Evolutionary conservation across 164 flowering plant species (phyloP).

Genomic region (Umbellularia californica): DNA sequence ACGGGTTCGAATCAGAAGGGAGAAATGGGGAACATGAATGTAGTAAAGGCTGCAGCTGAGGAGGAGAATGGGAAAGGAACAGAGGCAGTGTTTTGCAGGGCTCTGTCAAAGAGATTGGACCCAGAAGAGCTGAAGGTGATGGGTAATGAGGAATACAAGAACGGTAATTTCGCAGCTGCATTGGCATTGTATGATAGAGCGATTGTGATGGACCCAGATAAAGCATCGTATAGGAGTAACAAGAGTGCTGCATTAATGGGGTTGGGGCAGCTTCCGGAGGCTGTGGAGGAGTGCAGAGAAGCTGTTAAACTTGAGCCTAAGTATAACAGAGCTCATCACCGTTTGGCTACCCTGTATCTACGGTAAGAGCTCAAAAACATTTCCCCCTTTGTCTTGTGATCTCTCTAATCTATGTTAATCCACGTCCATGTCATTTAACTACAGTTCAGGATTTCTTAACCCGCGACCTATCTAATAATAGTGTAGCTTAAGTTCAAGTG

Average conservation of each 20-base stretch:
- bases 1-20: slow-evolving; percentile 3
- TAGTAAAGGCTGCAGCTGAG: slow-evolving; percentile 32
- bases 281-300: slow-evolving; percentile 55
- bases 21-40: slow-evolving; percentile 31
- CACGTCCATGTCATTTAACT: slow-evolving; percentile 13
- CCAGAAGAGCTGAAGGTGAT: slow-evolving; percentile 57
- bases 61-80: slow-evolving; percentile 14
- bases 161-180: slow-evolving; percentile 68
- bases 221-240: slow-evolving; percentile 61
- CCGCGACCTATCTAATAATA: neutral
- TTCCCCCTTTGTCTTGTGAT: no score
- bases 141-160: slow-evolving; percentile 76
- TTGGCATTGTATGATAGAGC: slow-evolving; percentile 64
- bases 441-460: neutral
- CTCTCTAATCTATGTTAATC: slow-evolving; percentile 2
- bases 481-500: no score
- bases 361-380: slow-evolving; percentile 31
- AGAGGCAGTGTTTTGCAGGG: slow-evolving; percentile 38
- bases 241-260: slow-evolving; percentile 68
- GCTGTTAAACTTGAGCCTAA: slow-evolving; percentile 65
- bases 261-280: slow-evolving; percentile 66
- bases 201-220: slow-evolving; percentile 50
- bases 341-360: slow-evolving; percentile 67
- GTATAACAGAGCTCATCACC: slow-evolving; percentile 68
- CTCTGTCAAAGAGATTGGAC: slow-evolving; percentile 36